Evolutionary conservation across 176 grass and related monocot genomes (phyloP).

Genomic region (Pontederia crassipes): DNA sequence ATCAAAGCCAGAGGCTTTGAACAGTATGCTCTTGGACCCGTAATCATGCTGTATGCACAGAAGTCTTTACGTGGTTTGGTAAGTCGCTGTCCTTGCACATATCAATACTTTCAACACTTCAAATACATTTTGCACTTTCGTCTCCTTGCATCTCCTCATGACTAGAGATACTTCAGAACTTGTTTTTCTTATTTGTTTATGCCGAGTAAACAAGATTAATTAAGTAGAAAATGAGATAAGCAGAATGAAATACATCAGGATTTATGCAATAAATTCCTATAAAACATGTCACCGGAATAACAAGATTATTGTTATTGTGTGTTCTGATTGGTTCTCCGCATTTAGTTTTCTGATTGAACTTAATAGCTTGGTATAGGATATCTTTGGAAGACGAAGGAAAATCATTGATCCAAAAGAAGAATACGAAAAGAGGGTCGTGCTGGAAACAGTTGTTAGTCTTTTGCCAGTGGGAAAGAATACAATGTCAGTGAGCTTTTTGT

Average conservation of each 20-base stretch:
- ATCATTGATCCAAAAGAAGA: slow-evolving; percentile 56
- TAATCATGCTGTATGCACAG: slow-evolving; percentile 90
- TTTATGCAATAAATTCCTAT: too few relatives aligned
- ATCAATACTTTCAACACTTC: not conserved
- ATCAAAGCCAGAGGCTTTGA: slow-evolving; percentile 76
- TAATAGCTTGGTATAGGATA: slow-evolving; percentile 35
- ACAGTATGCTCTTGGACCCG: slow-evolving; percentile 58
- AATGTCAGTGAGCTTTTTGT: slow-evolving; percentile 76
- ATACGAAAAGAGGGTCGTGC: slow-evolving; percentile 75
- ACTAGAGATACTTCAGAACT: not conserved
- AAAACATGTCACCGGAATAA: too few relatives aligned
- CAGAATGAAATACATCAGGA: too few relatives aligned
- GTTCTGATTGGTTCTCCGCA: not conserved
- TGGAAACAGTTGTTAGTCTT: slow-evolving; percentile 77
- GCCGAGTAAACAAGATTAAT: too few relatives aligned
- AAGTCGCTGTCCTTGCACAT: slow-evolving; percentile 3
- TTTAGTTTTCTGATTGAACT: not conserved
- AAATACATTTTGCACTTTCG: not conserved
- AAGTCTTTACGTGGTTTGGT: slow-evolving; percentile 84
- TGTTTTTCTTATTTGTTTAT: too few relatives aligned
- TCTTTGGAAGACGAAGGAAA: slow-evolving; percentile 38
- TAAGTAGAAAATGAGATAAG: too few relatives aligned
- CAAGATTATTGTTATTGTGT: too few relatives aligned
- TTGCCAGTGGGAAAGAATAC: slow-evolving; percentile 69
- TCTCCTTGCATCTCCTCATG: not conserved